Base-by-base conservation (phyloP, 2,329 filamentous ascomycete species). In the Talaromyces sp. region DNA sequence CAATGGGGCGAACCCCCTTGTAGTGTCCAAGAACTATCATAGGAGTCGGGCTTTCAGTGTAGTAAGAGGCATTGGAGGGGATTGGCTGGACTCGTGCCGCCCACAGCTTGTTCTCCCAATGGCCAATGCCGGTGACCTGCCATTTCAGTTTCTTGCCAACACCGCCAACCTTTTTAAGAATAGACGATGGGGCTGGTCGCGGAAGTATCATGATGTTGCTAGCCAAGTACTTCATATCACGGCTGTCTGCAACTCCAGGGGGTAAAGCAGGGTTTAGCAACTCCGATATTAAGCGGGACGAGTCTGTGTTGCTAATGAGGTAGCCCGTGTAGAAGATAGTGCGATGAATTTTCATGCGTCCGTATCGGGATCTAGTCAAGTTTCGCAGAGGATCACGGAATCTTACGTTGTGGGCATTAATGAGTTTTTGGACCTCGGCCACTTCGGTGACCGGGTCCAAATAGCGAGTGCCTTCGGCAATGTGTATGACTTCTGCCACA, bases 291-390 rank as follows among this genome's bases (percentile, higher is more conserved):
- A 97, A 80, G 59, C 84, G 85, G 69, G 89, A 84, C 2, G 88
- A 88, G 72, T 94, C 90, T 27, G 84, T 80, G 54, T 85, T 80
- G 46, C 81, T 81, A 65, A 99, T 88, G 75, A 96, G 85, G 75
- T 99, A 97, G 55, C 91, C 91, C 1, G 94, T 97, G 76, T 93
- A 97, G 75, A 92, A 91, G 55, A 96, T 88, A 1, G 87, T 91
- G 71, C 92, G 92, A 74, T 90, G 91, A 72, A 99, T 91, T 66
- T 85, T 82, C 62, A 94, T 81, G 52, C 77, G 75, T 35, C 78
- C 75, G 53, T 75, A 75, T 10, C 72, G 71, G 0, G 80, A 79
- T 46, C 78, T 79, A 10, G 72, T 71, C 21, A 66, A 64, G 56
- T 74, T 76, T 19, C 69, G 65, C 3, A 65, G 65, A 19, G 72